These are phyloP conservation scores for Phytophthora pseudosyringae DNA, from an alignment of 352 stramenopile genomes.

Conservation along the genomic window DNA sequence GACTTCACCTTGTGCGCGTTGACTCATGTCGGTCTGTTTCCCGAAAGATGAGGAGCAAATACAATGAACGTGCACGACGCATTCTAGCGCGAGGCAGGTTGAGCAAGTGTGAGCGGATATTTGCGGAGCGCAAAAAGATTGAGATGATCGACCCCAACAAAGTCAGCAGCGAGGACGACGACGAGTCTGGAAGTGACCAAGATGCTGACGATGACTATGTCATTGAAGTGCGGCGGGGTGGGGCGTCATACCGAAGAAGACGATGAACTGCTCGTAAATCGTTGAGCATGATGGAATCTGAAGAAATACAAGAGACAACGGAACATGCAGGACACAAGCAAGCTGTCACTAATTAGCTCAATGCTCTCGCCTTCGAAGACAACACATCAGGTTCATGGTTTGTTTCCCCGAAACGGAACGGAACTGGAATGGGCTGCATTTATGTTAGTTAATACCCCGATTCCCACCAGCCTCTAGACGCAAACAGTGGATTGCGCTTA, in stretches of 20 bases:
- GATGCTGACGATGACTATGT: constrained; percentile 27
- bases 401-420: constrained; percentile 56
- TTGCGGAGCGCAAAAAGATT: constrained; percentile 42
- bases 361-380: constrained; percentile 7
- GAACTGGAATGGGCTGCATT: constrained; percentile 74
- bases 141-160: constrained; percentile 43
- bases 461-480: constrained; percentile 57
- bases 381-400: constrained; percentile 27
- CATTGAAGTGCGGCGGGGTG: constrained; percentile 25
- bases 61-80: constrained; percentile 34
- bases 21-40: constrained; percentile 78
- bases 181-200: constrained; percentile 31
- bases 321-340: not conserved
- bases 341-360: not conserved
- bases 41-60: constrained; percentile 48
- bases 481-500: constrained; percentile 83
- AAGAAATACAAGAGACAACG: not conserved
- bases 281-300: too few relatives aligned
- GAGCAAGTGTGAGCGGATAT: constrained; percentile 46
- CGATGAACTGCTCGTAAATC: constrained; percentile 3
- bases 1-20: constrained; percentile 62
- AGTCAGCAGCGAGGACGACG: constrained; percentile 44
- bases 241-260: constrained; percentile 19
- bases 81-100: constrained; percentile 29
- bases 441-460: constrained; percentile 61